Evolutionary conservation across 139 green algal genomes (phyloP).

Genomic region (Chlorella sp.): DNA sequence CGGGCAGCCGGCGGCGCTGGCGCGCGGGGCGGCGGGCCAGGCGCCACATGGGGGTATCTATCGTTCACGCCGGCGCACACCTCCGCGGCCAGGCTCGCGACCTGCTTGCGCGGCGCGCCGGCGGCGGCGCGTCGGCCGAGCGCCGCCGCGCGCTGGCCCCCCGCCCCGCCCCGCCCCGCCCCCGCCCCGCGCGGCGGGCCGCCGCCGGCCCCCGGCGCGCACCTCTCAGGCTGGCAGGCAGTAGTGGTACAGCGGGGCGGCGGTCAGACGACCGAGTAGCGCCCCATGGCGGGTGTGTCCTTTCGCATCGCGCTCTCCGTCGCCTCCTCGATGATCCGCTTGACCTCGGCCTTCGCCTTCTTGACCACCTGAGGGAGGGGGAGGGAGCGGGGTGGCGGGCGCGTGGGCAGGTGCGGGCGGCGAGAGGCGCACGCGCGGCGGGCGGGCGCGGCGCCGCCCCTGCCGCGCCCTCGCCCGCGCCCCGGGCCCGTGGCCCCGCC

Average conservation of each 20-base stretch:
- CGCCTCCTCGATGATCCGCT: slow-evolving; percentile 77
- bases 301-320: slow-evolving; percentile 86
- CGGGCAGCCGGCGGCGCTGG: no score
- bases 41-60: no score
- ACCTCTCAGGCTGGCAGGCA: neutral
- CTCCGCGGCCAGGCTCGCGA: no score
- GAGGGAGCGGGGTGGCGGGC: neutral
- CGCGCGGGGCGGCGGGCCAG: no score
- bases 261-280: slow-evolving; percentile 51
- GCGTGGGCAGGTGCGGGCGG: neutral
- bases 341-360: slow-evolving; percentile 80
- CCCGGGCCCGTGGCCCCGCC: neutral
- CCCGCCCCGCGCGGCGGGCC: no score
- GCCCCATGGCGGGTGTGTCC: slow-evolving; percentile 58
- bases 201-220: no score
- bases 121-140: no score
- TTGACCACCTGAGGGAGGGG: slow-evolving; percentile 51
- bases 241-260: neutral
- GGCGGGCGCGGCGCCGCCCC: neutral
- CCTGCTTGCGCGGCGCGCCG: no score
- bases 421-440: neutral
- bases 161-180: no score
- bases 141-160: no score
- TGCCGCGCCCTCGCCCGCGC: neutral
- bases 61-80: no score